Percentiles rank a stretch among this genome's conserved stretches.
These are phyloP conservation scores for Wallacemonas rigidus DNA, from an alignment of 208 protist species.

Conservation along the genomic window DNA sequence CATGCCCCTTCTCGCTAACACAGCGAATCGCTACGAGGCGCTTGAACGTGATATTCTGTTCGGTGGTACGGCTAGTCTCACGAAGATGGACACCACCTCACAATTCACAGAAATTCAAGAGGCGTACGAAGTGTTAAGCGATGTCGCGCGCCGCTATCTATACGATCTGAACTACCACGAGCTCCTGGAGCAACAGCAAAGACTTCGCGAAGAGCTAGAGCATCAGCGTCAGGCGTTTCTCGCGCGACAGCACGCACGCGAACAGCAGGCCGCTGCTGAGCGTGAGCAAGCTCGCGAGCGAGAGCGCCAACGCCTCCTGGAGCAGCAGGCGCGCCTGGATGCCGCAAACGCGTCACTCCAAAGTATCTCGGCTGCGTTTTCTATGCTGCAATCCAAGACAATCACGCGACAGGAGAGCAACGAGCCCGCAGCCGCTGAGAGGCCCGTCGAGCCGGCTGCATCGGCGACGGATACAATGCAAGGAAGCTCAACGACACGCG, in stretches of 20 bases:
- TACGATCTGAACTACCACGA: constrained; percentile 84
- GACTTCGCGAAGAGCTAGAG: constrained; percentile 25
- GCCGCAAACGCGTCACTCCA: constrained; percentile 7
- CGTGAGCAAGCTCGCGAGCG: constrained; percentile 1
- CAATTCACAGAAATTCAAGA: constrained; percentile 78
- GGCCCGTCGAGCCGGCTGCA: not conserved
- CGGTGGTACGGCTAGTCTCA: constrained; percentile 4
- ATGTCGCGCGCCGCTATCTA: constrained; percentile 84
- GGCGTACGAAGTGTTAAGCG: constrained; percentile 87
- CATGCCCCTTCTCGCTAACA: not conserved
- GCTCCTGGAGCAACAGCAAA: constrained; percentile 26
- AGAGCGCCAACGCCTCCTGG: constrained; percentile 1
- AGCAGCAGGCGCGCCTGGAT: constrained; percentile 14
- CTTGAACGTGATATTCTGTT: constrained; percentile 15
- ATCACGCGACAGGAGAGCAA: not conserved
- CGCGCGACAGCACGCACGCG: constrained; percentile 8
- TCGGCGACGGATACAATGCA: not conserved
- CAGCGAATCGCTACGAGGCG: not conserved
- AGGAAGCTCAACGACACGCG: too few relatives aligned
- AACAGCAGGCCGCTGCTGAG: constrained; percentile 10
- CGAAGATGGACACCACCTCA: not conserved
- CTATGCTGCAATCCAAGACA: constrained; percentile 7
- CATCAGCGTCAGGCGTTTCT: constrained; percentile 4
- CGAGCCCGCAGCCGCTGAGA: not conserved
- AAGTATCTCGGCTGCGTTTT: not conserved